Evolutionary conservation across 495 filamentous ascomycete species (phyloP).

Genomic region (Tuber aestivum): DNA sequence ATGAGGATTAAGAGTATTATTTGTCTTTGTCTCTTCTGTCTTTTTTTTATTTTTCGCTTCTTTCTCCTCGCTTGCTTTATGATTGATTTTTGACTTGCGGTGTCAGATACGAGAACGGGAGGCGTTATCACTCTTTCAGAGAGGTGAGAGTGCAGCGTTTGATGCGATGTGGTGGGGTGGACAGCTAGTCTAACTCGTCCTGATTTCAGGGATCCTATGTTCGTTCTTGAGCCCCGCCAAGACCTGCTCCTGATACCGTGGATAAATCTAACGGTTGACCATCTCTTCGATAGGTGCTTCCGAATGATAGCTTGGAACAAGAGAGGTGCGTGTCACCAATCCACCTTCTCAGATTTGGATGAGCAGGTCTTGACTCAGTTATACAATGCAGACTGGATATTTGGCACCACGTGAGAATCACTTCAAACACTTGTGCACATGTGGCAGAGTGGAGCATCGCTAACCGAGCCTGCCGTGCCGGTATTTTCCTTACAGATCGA

Average conservation of each 20-base stretch:
- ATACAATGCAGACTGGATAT: slow-evolving; percentile 16
- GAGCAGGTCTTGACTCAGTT: neutral
- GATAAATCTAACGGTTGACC: neutral
- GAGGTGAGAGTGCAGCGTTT: slow-evolving; percentile 6
- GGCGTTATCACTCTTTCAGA: slow-evolving; percentile 15
- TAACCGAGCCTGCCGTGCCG: too few species aligned
- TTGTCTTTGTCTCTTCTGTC: too few species aligned
- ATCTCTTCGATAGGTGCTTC: neutral
- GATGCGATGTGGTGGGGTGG: neutral
- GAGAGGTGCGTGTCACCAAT: slow-evolving; percentile 12
- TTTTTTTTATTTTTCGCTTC: too few species aligned
- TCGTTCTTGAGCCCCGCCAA: neutral
- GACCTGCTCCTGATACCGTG: neutral
- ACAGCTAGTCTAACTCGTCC: neutral
- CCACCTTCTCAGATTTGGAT: neutral
- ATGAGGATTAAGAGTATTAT: neutral
- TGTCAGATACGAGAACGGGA: slow-evolving; percentile 17
- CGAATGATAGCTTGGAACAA: slow-evolving; percentile 8
- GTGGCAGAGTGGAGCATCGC: neutral
- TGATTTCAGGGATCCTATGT: neutral
- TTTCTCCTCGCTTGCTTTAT: neutral
- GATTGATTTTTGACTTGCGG: neutral
- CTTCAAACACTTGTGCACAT: neutral
- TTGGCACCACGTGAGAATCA: slow-evolving; percentile 10
- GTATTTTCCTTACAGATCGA: slow-evolving; percentile 5